These are phyloP conservation scores for Fusarium chuoi DNA, from an alignment of 2,329 filamentous ascomycete species.

Conservation along the genomic window DNA sequence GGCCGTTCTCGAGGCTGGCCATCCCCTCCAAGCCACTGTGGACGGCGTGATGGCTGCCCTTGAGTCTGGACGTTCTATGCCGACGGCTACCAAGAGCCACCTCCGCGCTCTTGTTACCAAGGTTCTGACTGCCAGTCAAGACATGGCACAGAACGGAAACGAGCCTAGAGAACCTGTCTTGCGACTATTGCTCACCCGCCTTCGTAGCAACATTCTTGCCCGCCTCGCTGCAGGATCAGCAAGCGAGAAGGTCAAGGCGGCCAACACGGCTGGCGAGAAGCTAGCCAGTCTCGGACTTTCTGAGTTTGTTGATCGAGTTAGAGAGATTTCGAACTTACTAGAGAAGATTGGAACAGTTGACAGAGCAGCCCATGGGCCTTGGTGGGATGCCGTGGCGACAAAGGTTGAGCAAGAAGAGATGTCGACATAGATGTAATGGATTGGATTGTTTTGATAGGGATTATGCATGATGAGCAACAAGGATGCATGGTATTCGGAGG, in stretches of 20 bases:
- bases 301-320: constrained; percentile 77
- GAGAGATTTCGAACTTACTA: constrained; percentile 75
- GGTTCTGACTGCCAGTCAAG: constrained; percentile 62
- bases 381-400: constrained; percentile 75
- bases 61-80: constrained; percentile 72
- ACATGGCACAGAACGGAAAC: constrained; percentile 53
- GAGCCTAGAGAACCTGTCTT: constrained; percentile 67
- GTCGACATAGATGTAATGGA: constrained; percentile 26
- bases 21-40: constrained; percentile 63
- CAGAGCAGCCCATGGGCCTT: constrained; percentile 72
- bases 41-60: constrained; percentile 72
- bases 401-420: constrained; percentile 60
- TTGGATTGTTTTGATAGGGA: constrained; percentile 4
- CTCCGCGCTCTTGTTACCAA: constrained; percentile 68
- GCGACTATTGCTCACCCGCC: constrained; percentile 73
- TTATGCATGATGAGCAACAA: constrained; percentile 31
- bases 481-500: constrained; percentile 36
- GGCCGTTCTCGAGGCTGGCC: constrained; percentile 70
- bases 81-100: constrained; percentile 68
- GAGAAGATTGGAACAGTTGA: constrained; percentile 74
- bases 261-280: constrained; percentile 74
- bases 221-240: constrained; percentile 73
- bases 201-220: constrained; percentile 73
- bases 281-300: constrained; percentile 75
- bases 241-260: constrained; percentile 75